Evolutionary conservation across 2,329 filamentous ascomycete genomes (phyloP).

Genomic region (Xylaria sp.): DNA sequence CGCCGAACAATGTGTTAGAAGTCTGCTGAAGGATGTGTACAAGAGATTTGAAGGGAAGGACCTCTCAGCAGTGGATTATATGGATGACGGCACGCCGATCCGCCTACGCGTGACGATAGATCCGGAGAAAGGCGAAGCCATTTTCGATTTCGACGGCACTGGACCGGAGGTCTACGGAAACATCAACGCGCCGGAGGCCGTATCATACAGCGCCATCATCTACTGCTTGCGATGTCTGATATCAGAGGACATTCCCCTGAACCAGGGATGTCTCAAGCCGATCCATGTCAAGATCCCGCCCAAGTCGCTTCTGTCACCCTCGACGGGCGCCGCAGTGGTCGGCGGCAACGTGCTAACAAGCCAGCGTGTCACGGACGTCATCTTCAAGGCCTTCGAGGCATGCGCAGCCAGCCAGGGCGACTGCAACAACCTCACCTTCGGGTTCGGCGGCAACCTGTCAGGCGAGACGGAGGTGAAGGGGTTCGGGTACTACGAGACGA

Average conservation of each 20-base stretch:
- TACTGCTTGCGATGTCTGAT: constrained; percentile 81
- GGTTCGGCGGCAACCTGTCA: constrained; percentile 72
- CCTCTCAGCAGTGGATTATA: constrained; percentile 75
- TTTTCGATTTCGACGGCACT: constrained; percentile 80
- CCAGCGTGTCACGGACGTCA: constrained; percentile 80
- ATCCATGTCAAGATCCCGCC: constrained; percentile 75
- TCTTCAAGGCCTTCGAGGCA: constrained; percentile 78
- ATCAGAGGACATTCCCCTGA: constrained; percentile 78
- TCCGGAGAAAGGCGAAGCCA: constrained; percentile 74
- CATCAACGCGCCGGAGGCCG: constrained; percentile 79
- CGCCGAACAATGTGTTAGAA: constrained; percentile 75
- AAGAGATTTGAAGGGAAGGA: constrained; percentile 74
- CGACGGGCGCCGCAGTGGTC: constrained; percentile 77
- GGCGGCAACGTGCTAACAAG: constrained; percentile 80
- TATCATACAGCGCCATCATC: constrained; percentile 81
- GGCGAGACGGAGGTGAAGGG: constrained; percentile 67
- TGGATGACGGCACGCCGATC: constrained; percentile 82
- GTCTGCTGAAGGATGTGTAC: constrained; percentile 73
- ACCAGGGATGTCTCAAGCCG: constrained; percentile 79
- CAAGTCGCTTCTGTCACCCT: constrained; percentile 75
- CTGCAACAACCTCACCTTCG: constrained; percentile 82
- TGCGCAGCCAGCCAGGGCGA: constrained; percentile 79
- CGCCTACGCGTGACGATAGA: constrained; percentile 76
- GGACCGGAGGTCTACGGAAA: constrained; percentile 79
- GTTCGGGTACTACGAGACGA: constrained; percentile 84